A percentile compares a stretch with the other conserved stretches of the same genome.
These are phyloP conservation scores for Aureoboletus auriporus DNA, from an alignment of 768 basidiomycete species.

Conservation along the genomic window DNA sequence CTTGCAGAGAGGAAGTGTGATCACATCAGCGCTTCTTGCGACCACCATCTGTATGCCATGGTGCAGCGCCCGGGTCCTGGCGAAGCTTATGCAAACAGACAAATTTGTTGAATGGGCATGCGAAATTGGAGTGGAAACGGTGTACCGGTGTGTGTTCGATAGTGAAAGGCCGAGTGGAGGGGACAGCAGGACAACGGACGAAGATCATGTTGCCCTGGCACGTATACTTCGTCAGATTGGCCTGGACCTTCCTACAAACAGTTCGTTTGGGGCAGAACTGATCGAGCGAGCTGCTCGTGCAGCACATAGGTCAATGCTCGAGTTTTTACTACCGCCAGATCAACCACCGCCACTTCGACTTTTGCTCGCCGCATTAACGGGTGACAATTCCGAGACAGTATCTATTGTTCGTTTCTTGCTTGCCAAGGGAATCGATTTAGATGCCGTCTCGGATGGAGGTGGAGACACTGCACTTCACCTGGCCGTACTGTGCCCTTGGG, in stretches of 20 bases:
- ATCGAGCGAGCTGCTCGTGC: not conserved
- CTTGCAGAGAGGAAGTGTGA: not conserved
- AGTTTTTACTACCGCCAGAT: not conserved
- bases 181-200: not conserved
- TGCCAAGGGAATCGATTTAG: not conserved
- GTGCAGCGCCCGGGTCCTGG: constrained; percentile 1
- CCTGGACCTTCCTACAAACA: not conserved
- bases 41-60: constrained; percentile 3
- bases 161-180: constrained; percentile 1
- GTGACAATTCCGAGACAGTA: no score
- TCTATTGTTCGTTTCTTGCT: constrained; percentile 3
- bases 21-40: not conserved
- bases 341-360: not conserved
- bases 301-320: constrained; percentile 1
- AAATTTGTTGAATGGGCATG: constrained; percentile 5
- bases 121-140: not conserved
- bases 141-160: not conserved
- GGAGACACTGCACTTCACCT: not conserved
- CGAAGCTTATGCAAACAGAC: not conserved
- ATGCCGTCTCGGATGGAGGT: not conserved
- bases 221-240: not conserved
- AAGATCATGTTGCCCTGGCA: not conserved
- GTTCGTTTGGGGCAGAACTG: not conserved
- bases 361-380: not conserved
- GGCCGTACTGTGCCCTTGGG: not conserved